Base-by-base conservation (phyloP, 164 flowering plant genomes). In the Amborella trichopoda region DNA sequence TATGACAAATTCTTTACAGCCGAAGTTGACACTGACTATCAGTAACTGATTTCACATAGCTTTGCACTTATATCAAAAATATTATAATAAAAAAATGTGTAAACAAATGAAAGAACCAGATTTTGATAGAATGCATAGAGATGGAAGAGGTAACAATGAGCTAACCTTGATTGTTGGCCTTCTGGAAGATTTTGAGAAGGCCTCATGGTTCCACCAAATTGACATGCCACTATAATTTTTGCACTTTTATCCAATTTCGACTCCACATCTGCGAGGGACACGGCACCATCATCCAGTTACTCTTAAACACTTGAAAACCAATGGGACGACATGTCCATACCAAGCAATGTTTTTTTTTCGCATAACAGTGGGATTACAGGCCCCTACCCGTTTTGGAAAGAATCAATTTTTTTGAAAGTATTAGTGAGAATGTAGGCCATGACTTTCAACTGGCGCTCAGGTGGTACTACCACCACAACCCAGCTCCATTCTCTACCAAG, bases 111-210 rank as follows among this genome's bases (percentile, higher is more conserved):
- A 11, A 23, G 46, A 11, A 42, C 16, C 25, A 26, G 25, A 23
- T 26, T 6, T 27, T n/a, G 26, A 11, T 26, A 26, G 16, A 33
- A 34, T 12, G 10, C 23, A 4, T 20, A 48, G 3, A 14, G 13
- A 3, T n/a, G 24, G 18, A 5, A 11, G 10, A 26, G 25, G 19
- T 3, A 46, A 34, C 3, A 0, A 25, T 1, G 24, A 23, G 16
- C 9, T 2, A 14, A 91, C 94, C 98, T 91, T 53, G 98, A 91
- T 49, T 91, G 98, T 56, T 83, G 84, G 27, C 98, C 98, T 72
- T 91, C 87, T 5, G 98, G 98, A 50, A 91, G 94, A 67, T 74
- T 91, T 64, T 74, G 93, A 5, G 96, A 21, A 46, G 98, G 98
- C 65, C 64, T 83, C 86, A 75, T 80, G 26, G 98, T 91, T 11